Base-by-base conservation (phyloP, 768 basidiomycete species). In the Suillus hirtellus region DNA sequence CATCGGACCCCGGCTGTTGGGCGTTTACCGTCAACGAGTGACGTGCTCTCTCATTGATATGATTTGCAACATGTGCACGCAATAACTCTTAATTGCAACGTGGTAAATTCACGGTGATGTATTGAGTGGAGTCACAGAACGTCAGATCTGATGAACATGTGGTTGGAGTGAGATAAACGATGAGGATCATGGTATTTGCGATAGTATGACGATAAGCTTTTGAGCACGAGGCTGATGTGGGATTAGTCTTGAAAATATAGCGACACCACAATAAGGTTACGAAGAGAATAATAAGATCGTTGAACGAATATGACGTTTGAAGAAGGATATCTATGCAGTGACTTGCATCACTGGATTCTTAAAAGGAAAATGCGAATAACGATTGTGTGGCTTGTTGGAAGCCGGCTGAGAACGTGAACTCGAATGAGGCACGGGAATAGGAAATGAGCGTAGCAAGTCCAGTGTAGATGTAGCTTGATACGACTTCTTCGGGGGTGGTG, bases 371-470 rank as follows among this genome's bases (percentile, higher is more conserved):
- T 71, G 75, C 37, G 70, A 69, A 71, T 68, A 67, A 64, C 50
- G 70, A 66, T 56, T 65, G 65, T 68, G 72, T 61, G 75, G 47
- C 60, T 71, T 69, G 53, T 73, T 69, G 49, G 65, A 69, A 34
- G 49, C 63, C 63, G 63, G 52, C 60, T 64, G 73, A 46, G 61
- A 38, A 63, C 60, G 37, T 14, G 67, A 63, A 63, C 65, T 60
- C 1, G 70, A 62, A 56, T 68, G 72, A 34, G 77, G 70, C 43
- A 77, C 61, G 14, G 84, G 82, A 64, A 85, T 68, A 34, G 84
- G 83, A 58, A 85, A 85, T 17, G 82, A 74, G 56, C 78, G 76
- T 34, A 84, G 76, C 3, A 84, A 66, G 1, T 85, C 83, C 50
- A 78, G 72, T 8, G 78, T 76, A 21, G 80, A 72, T n/a, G 70